Percentiles rank a stretch among this genome's conserved stretches.
Evolutionary conservation across 805 yeast species (phyloP).

Genomic region (Clavispora carvajalis): DNA sequence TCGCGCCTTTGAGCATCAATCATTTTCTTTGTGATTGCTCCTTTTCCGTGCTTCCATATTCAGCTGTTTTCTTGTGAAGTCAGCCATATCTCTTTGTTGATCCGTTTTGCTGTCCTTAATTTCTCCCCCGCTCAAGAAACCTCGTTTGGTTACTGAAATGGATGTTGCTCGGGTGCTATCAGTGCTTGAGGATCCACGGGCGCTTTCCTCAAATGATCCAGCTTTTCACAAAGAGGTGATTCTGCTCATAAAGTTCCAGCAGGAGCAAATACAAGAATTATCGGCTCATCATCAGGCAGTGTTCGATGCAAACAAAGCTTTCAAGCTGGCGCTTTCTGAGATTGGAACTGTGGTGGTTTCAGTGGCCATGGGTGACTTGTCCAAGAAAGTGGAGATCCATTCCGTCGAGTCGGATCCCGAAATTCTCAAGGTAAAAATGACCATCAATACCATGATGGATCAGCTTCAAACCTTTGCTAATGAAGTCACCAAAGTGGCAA

Average conservation of each 20-base stretch:
- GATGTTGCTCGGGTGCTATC: conserved; percentile 28
- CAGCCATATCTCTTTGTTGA: not conserved
- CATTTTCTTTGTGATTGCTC: no score
- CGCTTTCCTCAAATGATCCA: conserved; percentile 23
- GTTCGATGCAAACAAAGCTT: conserved; percentile 59
- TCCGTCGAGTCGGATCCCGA: conserved; percentile 72
- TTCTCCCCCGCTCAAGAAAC: conserved; percentile 12
- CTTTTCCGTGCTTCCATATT: not conserved
- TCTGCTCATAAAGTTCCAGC: conserved; percentile 26
- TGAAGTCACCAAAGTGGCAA: conserved; percentile 81
- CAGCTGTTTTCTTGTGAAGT: not conserved
- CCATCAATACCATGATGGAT: conserved; percentile 86
- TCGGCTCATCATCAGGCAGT: conserved; percentile 31
- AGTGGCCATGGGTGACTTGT: conserved; percentile 83
- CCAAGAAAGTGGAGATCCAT: conserved; percentile 73
- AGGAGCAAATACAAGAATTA: conserved; percentile 21
- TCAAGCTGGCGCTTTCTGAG: conserved; percentile 66
- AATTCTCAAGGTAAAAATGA: conserved; percentile 70
- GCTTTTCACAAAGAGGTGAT: conserved; percentile 27
- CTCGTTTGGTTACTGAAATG: conserved; percentile 21
- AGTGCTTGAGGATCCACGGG: conserved; percentile 36
- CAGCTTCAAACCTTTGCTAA: conserved; percentile 76
- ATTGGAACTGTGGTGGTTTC: conserved; percentile 84
- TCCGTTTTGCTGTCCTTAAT: conserved; percentile 5
- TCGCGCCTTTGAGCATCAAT: no score